phyloP scores from a whole-genome alignment of 179 eudicot species.

The Actinidia arguta region DNA sequence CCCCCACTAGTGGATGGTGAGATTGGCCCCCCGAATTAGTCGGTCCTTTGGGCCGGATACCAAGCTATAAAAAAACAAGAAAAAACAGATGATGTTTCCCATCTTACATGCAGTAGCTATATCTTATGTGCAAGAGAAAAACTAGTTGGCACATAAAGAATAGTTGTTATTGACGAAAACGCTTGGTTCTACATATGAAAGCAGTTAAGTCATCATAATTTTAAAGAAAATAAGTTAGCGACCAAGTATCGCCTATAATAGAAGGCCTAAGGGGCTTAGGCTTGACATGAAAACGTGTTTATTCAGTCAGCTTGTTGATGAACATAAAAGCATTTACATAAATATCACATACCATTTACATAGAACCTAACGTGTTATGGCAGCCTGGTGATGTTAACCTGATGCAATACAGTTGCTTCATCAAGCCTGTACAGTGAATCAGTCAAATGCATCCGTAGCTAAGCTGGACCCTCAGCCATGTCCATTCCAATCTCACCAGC shows the following conservation, averaged over 20 bases:
- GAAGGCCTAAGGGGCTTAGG: background rate
- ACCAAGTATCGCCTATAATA: background rate
- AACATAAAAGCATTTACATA: conserved; percentile 3
- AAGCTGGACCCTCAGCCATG: conserved; percentile 82
- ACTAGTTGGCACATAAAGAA: background rate
- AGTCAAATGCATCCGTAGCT: conserved; percentile 72
- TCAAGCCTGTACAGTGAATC: conserved; percentile 82
- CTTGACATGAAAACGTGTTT: background rate
- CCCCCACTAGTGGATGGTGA: too few relatives aligned
- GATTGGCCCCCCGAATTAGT: too few relatives aligned
- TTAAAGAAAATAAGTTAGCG: background rate
- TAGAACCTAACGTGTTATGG: background rate
- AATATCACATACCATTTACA: conserved; percentile 6
- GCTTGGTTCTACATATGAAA: background rate
- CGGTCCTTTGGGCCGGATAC: too few relatives aligned
- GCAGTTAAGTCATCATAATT: background rate
- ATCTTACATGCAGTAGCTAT: background rate
- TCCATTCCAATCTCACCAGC: conserved; percentile 84
- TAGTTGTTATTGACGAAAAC: background rate
- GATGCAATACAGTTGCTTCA: conserved; percentile 43
- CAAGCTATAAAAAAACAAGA: too few relatives aligned
- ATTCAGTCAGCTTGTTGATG: background rate
- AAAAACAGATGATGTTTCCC: background rate
- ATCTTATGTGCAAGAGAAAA: background rate
- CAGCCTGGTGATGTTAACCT: conserved; percentile 42